Conservation (phyloP, 2,329 filamentous ascomycete species). For the Hypomyces perniciosus region DNA sequence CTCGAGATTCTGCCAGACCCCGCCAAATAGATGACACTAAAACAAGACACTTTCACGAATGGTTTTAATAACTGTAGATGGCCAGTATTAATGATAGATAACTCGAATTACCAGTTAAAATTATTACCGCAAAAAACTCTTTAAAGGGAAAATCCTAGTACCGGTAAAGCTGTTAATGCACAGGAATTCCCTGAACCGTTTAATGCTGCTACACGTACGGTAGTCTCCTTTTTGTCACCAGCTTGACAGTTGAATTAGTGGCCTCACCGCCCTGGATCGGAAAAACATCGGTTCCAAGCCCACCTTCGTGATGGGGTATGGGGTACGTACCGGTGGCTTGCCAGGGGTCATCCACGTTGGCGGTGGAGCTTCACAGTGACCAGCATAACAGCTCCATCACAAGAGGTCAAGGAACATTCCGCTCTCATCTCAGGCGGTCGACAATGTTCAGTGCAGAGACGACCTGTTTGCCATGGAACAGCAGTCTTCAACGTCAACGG, state of each 20-base stretch:
- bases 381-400: slow-evolving; percentile 6
- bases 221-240: neutral
- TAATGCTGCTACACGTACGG: too few relatives aligned
- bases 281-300: slow-evolving; percentile 21
- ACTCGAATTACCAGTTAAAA: too few relatives aligned
- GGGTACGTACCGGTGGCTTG: neutral
- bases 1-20: slow-evolving; percentile 29
- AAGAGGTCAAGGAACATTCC: neutral
- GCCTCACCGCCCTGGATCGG: slow-evolving; percentile 23
- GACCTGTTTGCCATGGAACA: slow-evolving; percentile 51
- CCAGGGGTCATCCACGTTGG: slow-evolving; percentile 8
- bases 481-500: slow-evolving; percentile 67
- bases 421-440: slow-evolving; percentile 13
- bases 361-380: slow-evolving; percentile 7
- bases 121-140: too few relatives aligned
- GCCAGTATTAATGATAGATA: too few relatives aligned
- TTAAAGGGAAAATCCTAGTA: too few relatives aligned
- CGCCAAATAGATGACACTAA: slow-evolving; percentile 17
- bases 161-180: too few relatives aligned
- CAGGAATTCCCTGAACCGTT: too few relatives aligned
- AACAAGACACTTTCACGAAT: neutral
- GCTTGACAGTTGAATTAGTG: neutral
- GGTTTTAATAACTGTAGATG: too few relatives aligned
- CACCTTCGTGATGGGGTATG: too few relatives aligned
- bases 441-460: slow-evolving; percentile 24